Base-by-base conservation (phyloP, 2,329 filamentous ascomycete genomes). In the Orbilia ellipsospora region DNA sequence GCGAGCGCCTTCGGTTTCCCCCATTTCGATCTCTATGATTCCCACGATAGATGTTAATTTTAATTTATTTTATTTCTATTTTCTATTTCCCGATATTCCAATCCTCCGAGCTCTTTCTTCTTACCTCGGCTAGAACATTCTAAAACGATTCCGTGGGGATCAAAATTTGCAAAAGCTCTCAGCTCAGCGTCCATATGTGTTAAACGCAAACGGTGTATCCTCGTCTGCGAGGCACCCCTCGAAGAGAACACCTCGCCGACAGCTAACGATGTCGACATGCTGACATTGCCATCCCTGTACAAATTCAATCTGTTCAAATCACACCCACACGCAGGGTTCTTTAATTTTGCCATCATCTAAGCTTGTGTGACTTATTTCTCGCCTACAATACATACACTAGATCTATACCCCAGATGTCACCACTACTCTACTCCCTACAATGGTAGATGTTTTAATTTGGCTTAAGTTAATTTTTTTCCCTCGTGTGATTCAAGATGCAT, bases 401-500 rank as follows among this genome's bases (percentile, higher is more conserved):
- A 36, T 36, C 31, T 36, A 36, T 36, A 6, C 8, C 31, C 31
- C 10, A 36, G 10, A 36, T 36, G 5, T 36, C 1, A 36, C 31
- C 31, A 10, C 5, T 36, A 36, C 31, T 36, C 10, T 36, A 36
- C 31, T 36, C 31, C 31, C 8, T 36, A 6, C 31, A 36, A 36
- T 36, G 10, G 31, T 36, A 2, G 31, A 36, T 36, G 10, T 36
- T 36, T 36, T 36, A 10, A 36, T 36, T 36, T 10, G 31, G 31
- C 31, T 10, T 36, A 36, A 36, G 31, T 36, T 23, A 23, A 36
- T 36, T 10, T 36, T 36, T 36, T 36, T 36, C 31, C 31, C 31
- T 36, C 31, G 45, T 70, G 66, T 70, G 66, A 70, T 70, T 55
- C 45, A 40, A 70, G 57, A 42, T 70, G 57, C 66, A 70, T 70